Evolutionary conservation across 257 asterid genomes (phyloP).

Genomic region (Gentiana macrophylla): DNA sequence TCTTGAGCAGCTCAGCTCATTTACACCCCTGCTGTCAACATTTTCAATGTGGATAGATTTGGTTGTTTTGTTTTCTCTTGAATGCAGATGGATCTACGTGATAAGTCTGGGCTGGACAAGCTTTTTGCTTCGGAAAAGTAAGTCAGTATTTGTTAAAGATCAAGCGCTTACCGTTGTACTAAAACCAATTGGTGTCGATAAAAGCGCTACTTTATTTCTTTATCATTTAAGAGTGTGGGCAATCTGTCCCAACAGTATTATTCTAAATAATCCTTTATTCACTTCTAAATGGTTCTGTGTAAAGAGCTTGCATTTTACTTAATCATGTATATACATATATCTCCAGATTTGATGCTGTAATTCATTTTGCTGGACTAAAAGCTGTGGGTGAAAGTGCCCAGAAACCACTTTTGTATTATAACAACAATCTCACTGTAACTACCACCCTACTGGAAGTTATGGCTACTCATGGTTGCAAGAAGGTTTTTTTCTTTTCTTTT

Average conservation of each 20-base stretch:
- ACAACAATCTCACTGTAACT: constrained; percentile 80
- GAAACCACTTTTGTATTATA: constrained; percentile 72
- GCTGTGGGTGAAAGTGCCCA: constrained; percentile 98
- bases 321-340: constrained; percentile 1
- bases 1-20: no score
- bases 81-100: constrained; percentile 80
- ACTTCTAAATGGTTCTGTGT: not conserved
- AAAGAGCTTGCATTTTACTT: not conserved
- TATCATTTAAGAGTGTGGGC: no score
- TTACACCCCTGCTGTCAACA: no score
- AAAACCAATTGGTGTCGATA: no score
- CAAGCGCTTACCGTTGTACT: not conserved
- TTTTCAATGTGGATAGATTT: not conserved
- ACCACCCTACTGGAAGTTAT: constrained; percentile 76
- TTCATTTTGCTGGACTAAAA: constrained; percentile 95
- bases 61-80: constrained; percentile 10
- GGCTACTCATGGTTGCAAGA: constrained; percentile 92
- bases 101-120: constrained; percentile 66
- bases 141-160: constrained; percentile 17
- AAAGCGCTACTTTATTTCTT: no score
- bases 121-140: constrained; percentile 79
- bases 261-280: not conserved
- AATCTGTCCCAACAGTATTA: no score
- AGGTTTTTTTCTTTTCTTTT: constrained; percentile 23
- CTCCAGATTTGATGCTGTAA: constrained; percentile 83